Base-by-base conservation (phyloP, 148 eudicot species). In the Suaeda aralocaspica region DNA sequence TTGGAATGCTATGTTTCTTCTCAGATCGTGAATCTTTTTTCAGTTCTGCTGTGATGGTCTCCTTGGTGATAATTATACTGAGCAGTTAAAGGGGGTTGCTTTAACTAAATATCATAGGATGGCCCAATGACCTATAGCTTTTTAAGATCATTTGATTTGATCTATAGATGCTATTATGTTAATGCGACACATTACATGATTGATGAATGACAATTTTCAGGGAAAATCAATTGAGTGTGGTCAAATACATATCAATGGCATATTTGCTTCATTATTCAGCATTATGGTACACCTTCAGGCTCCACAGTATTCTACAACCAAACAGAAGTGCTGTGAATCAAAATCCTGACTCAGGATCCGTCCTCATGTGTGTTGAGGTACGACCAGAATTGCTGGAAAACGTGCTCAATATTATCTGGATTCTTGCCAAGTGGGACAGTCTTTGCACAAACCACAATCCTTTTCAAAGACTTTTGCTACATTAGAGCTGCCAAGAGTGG, bases 301-400 rank as follows among this genome's bases (percentile, higher is more conserved):
- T 86, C 92, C 31, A 42, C 61, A 31, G 69, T 91, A 31, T 90
- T 93, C 80, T 62, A 64, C 66, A 16, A 52, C 72, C 61, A 46
- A 68, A 64, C 58, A 42, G 39, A 44, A 25, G 18, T 66, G 66
- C 72, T 52, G 64, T 66, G 55, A 63, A 66, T 80, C 53, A 70
- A 16, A 64, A 59, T 74, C 96, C 98, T 44, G 96, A 93, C 83
- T 75, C 91, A 29, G 98, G 98, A 53, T 84, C 97, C 19, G 84
- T 77, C 74, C 90, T 87, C 66, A 93, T 93, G 98, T 90, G 89
- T 74, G 84, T 91, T 66, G 92, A 89, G 64, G 82, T 89, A 36
- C 71, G 65, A 82, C 88, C 68, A 85, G 79, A 79, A 77, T 93
- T 68, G 79, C 77, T 62, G 92, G 92, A 31, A 93, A 89, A 80